phyloP scores from a whole-genome alignment of 2,329 filamentous ascomycete genomes.

The Hypoxylon sp. region DNA sequence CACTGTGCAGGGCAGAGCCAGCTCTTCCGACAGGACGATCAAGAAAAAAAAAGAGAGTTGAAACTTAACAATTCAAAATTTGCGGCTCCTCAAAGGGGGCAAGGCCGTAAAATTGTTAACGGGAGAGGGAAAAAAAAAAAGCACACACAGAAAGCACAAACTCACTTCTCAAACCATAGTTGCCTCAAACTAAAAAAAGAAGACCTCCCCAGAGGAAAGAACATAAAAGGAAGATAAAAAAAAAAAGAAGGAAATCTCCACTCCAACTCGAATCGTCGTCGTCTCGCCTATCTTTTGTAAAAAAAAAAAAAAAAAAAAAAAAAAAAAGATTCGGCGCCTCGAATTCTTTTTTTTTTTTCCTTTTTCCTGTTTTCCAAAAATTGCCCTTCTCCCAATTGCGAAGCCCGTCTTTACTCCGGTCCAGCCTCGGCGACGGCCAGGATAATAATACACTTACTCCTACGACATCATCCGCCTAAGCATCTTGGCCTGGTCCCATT shows the following conservation, averaged over 20 bases:
- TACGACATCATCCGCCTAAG: constrained; percentile 9
- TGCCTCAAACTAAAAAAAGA: constrained; percentile 36
- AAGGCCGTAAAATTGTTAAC: too few species aligned
- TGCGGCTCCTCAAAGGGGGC: constrained; percentile 35
- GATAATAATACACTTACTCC: constrained; percentile 11
- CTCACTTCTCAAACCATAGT: constrained; percentile 31
- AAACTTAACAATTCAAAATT: constrained; percentile 37
- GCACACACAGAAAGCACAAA: constrained; percentile 3
- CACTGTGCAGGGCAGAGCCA: constrained; percentile 26
- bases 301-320: too few species aligned
- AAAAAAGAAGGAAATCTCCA: constrained; percentile 30
- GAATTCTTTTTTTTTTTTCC: constrained; percentile 11
- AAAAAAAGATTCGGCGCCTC: constrained; percentile 15
- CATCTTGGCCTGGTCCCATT: not conserved
- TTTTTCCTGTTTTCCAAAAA: too few species aligned
- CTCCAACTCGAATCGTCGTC: constrained; percentile 32
- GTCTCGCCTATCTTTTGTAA: constrained; percentile 27
- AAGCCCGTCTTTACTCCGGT: constrained; percentile 31
- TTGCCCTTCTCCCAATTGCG: constrained; percentile 14
- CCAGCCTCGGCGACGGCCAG: constrained; percentile 30
- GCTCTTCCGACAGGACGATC: constrained; percentile 35
- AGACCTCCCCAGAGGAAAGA: too few species aligned
- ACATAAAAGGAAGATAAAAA: constrained; percentile 8
- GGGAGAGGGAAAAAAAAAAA: constrained; percentile 16
- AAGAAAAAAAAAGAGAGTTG: constrained; percentile 23